A percentile compares a stretch with the other conserved stretches of the same genome.
Evolutionary conservation across 306 rosid species (phyloP).

Genomic region (Senna tora): DNA sequence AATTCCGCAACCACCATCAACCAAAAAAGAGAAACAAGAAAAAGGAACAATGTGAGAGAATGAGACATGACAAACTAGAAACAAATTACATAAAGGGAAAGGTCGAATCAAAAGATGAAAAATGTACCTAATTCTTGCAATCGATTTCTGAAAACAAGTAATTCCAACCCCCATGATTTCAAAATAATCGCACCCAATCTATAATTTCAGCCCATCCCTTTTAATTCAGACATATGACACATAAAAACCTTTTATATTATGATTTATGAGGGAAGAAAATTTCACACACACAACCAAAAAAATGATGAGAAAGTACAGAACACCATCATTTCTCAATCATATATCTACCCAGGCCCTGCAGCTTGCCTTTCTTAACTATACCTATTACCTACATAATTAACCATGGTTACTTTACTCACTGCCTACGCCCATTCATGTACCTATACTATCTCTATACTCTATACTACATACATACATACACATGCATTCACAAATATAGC

Average conservation of each 20-base stretch:
- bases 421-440: constrained; percentile 45
- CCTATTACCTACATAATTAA: constrained; percentile 43
- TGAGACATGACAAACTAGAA: too few species aligned
- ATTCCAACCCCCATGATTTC: constrained; percentile 70
- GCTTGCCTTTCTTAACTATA: constrained; percentile 55
- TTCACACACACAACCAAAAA: constrained; percentile 15
- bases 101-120: too few species aligned
- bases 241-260: constrained; percentile 11
- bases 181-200: constrained; percentile 58
- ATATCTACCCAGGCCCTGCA: constrained; percentile 46
- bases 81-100: too few species aligned
- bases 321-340: constrained; percentile 94
- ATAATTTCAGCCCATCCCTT: constrained; percentile 32
- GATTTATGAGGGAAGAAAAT: constrained; percentile 16
- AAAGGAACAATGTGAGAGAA: too few species aligned
- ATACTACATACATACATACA: too few species aligned
- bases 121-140: too few species aligned
- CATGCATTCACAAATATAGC: not conserved
- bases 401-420: constrained; percentile 76
- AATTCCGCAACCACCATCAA: too few species aligned
- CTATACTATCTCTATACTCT: too few species aligned
- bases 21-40: too few species aligned
- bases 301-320: constrained; percentile 59
- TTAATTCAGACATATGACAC: not conserved
- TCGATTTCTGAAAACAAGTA: constrained; percentile 79